These are phyloP conservation scores for Penicillium fimorum DNA, from an alignment of 495 filamentous ascomycete genomes.

Conservation along the genomic window DNA sequence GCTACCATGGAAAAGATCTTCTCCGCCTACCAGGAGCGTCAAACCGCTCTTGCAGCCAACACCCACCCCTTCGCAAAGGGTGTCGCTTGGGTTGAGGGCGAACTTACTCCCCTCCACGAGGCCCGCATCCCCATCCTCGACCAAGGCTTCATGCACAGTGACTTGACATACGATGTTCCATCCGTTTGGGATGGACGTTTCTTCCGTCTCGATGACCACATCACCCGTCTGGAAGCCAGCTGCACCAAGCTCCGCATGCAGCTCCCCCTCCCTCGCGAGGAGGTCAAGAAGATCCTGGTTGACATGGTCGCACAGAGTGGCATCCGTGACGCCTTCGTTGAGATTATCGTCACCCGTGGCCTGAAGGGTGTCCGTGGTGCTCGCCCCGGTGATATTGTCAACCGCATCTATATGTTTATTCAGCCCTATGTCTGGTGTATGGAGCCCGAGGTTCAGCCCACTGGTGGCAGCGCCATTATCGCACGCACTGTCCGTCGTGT, in stretches of 20 bases:
- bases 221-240: constrained; percentile 32
- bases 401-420: constrained; percentile 41
- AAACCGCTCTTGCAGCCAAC: constrained; percentile 24
- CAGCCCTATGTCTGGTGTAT: constrained; percentile 42
- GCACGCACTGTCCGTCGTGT: constrained; percentile 37
- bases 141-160: constrained; percentile 44
- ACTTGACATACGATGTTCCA: constrained; percentile 44
- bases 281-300: constrained; percentile 34
- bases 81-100: constrained; percentile 37
- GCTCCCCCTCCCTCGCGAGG: constrained; percentile 29
- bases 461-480: constrained; percentile 38
- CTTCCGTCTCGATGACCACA: constrained; percentile 41
- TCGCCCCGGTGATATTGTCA: constrained; percentile 26
- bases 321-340: constrained; percentile 40
- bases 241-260: constrained; percentile 39
- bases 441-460: constrained; percentile 34
- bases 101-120: constrained; percentile 29
- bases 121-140: constrained; percentile 41
- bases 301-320: constrained; percentile 39
- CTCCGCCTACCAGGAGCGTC: constrained; percentile 27
- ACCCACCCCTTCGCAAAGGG: constrained; percentile 34
- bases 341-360: constrained; percentile 43
- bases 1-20: constrained; percentile 35
- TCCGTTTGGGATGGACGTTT: constrained; percentile 42
- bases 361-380: constrained; percentile 31